Evolutionary conservation across 139 green algal genomes (phyloP).

Genomic region (Picochlorum sp.): DNA sequence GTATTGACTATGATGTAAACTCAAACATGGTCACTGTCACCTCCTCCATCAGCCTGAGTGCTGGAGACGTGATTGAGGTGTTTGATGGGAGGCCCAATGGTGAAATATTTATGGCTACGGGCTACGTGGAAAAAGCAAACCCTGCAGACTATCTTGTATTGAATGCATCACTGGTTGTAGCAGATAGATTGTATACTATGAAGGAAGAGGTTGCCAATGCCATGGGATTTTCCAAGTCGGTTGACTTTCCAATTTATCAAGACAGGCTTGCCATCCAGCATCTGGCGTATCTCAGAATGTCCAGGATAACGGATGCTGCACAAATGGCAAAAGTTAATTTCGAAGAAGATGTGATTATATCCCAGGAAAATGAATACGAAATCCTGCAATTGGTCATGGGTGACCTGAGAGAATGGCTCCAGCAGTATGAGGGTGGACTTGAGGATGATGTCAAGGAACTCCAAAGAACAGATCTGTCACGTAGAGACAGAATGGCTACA

Average conservation of each 20-base stretch:
- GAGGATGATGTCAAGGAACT: constrained; percentile 80
- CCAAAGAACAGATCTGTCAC: constrained; percentile 37
- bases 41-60: constrained; percentile 38
- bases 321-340: constrained; percentile 78
- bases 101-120: constrained; percentile 75
- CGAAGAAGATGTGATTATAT: constrained; percentile 73
- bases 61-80: constrained; percentile 53
- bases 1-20: constrained; percentile 70
- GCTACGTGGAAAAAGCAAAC: constrained; percentile 53
- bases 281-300: constrained; percentile 79
- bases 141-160: constrained; percentile 55
- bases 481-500: constrained; percentile 41
- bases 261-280: constrained; percentile 87
- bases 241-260: constrained; percentile 81
- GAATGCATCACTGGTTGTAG: constrained; percentile 23
- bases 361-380: constrained; percentile 94
- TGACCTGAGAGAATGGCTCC: constrained; percentile 63
- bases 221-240: constrained; percentile 38
- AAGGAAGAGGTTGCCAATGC: constrained; percentile 65
- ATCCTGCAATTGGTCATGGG: constrained; percentile 85
- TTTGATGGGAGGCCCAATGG: constrained; percentile 70
- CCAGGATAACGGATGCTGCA: constrained; percentile 55
- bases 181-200: constrained; percentile 38
- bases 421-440: constrained; percentile 21
- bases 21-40: constrained; percentile 47